Base-by-base conservation (phyloP, 2,329 filamentous ascomycete genomes). In the Coniochaeta hoffmannii region DNA sequence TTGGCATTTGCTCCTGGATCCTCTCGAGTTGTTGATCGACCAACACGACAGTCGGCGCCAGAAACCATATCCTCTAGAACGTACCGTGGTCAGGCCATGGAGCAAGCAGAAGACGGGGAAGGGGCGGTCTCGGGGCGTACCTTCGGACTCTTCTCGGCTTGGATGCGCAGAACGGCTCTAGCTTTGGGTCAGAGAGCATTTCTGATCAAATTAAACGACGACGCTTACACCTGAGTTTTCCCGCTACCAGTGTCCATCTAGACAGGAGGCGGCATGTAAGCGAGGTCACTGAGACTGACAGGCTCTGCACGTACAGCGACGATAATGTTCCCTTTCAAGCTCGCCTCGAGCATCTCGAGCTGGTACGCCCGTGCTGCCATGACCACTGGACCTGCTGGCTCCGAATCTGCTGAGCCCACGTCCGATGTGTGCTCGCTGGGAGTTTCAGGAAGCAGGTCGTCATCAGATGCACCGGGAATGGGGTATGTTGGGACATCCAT, bases 201-300 rank as follows among this genome's bases (percentile, higher is more conserved):
- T n/a, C n/a, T 30, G 1, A 24, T 51, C 19, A 15, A 30, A 50
- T 26, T 10, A 17, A 9, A n/a, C 19, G 24, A n/a, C 46, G 50
- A n/a, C 34, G 49, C 6, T 70, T 78, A 89, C 87, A 91, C 81
- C 60, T 87, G 84, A 3, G 88, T 91, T 67, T 92, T 92, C 2
- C 88, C 88, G 60, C 82, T 89, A 1, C 88, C 88, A 0, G 88
- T 92, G 59, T 89, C 87, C 88, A 91, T 91, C 86, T 88, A 58
- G 55, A 22, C 30, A 17, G 17, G 53, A 32, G 12, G 4, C 17
- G 6, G 19, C 10, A n/a, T 4, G 26, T 10, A 14, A 41, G 24
- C 22, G 12, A 46, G 41, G 41, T 11, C 24, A 28, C 19, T 9
- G 14, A 15, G 14, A n/a, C n/a, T 24, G 22, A 19, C 5, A n/a